Conservation (phyloP, 768 basidiomycete species). For the Cubamyces lactineus region DNA sequence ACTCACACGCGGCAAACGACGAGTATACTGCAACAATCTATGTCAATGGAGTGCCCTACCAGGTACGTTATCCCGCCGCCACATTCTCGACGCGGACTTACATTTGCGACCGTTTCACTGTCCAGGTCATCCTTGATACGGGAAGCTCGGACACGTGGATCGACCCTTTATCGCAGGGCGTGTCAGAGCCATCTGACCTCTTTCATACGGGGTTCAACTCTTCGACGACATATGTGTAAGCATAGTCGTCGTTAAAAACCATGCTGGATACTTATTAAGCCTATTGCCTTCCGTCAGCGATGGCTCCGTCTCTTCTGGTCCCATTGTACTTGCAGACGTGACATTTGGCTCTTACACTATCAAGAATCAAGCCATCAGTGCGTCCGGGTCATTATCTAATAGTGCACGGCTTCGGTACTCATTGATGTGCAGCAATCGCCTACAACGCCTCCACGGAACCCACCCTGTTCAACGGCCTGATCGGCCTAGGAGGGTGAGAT, state of each 20-base stretch:
- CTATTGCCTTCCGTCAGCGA: constrained; percentile 1
- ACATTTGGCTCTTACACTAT: constrained; percentile 11
- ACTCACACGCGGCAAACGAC: no score
- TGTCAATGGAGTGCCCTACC: constrained; percentile 11
- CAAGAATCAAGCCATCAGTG: constrained; percentile 19
- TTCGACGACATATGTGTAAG: constrained; percentile 6
- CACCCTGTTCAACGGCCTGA: background rate
- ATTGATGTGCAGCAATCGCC: background rate
- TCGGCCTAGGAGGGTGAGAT: constrained; percentile 13
- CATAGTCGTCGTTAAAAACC: background rate
- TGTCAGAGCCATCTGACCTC: background rate
- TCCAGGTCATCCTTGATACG: constrained; percentile 9
- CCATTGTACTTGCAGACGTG: constrained; percentile 12
- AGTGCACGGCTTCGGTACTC: background rate
- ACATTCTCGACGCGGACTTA: no score
- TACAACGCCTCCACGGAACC: background rate
- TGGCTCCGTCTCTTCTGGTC: background rate
- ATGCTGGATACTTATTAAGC: no score
- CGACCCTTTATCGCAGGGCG: constrained; percentile 4
- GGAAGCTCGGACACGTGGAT: constrained; percentile 20
- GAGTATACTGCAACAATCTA: constrained; percentile 9
- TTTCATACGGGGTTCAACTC: constrained; percentile 6
- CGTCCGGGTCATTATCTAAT: background rate
- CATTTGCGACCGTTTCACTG: no score
- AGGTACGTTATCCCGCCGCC: background rate